phyloP scores from a whole-genome alignment of 2,329 filamentous ascomycete genomes.

The Mycocentrospora acerina region DNA sequence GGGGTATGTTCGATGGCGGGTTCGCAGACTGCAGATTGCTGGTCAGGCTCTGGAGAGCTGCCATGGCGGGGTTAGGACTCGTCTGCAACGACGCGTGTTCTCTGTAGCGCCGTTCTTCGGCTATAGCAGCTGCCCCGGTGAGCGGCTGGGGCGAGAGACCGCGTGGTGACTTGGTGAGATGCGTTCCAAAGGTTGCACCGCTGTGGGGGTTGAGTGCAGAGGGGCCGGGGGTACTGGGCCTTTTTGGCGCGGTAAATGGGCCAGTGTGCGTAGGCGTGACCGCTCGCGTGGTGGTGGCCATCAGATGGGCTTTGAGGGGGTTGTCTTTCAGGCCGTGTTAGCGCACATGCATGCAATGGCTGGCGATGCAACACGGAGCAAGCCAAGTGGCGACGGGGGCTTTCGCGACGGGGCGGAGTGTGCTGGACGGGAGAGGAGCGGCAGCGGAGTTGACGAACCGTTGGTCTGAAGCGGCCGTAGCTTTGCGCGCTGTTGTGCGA shows the following conservation, averaged over 20 bases:
- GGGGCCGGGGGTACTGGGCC: slow-evolving; percentile 44
- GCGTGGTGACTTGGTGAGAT: slow-evolving; percentile 47
- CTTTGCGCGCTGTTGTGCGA: too few relatives aligned
- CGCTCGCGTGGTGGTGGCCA: slow-evolving; percentile 49
- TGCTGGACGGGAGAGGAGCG: too few relatives aligned
- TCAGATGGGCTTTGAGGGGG: slow-evolving; percentile 19
- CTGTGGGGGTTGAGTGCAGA: slow-evolving; percentile 26
- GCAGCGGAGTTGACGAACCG: too few relatives aligned
- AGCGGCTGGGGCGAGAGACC: slow-evolving; percentile 47
- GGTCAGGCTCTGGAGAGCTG: slow-evolving; percentile 48
- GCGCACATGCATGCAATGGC: too few relatives aligned
- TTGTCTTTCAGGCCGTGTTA: too few relatives aligned
- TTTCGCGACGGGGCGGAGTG: too few relatives aligned
- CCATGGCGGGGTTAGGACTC: slow-evolving; percentile 52
- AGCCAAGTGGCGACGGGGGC: too few relatives aligned
- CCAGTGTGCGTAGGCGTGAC: slow-evolving; percentile 47
- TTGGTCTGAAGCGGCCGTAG: too few relatives aligned
- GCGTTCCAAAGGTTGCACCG: slow-evolving; percentile 37
- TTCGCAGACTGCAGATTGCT: slow-evolving; percentile 33
- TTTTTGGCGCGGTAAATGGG: slow-evolving; percentile 42
- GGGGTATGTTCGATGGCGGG: slow-evolving; percentile 46
- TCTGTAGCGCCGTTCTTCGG: slow-evolving; percentile 49
- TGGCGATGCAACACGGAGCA: too few relatives aligned
- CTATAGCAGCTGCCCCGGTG: slow-evolving; percentile 52
- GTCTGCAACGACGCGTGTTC: slow-evolving; percentile 47